Evolutionary conservation across 163 green algal species (phyloP), one percentile per base, ranked within the genome.

Genomic region (Botryococcus braunii): DNA sequence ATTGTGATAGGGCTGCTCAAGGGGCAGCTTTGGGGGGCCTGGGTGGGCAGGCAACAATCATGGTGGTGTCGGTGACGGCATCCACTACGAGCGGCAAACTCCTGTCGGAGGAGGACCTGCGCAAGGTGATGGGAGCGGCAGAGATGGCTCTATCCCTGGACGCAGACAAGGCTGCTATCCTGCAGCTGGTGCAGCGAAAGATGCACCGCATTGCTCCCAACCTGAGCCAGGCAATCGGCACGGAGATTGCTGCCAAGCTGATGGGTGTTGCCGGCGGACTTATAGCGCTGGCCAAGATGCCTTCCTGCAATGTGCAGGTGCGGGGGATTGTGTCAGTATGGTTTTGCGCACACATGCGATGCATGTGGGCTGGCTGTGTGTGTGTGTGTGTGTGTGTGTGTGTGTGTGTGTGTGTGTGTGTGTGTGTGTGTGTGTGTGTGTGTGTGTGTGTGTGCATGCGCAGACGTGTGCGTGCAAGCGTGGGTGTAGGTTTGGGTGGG

Each of bases 41-140:
- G n/a, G n/a, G n/a, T n/a, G n/a, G n/a, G 62, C 62, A 68, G 62
- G 62, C 62, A 1, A 68, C 62, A 0, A 89, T 98, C 77, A 99
- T 99, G 94, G 95, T 97, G 32, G 86, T 98, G 29, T 92, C 88
- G 8, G 94, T 99, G 27, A 98, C 93, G 0, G 93, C 90, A n/a
- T 91, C 90, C 8, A 97, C 93, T 46, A 97, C 92, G 1, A 80
- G 68, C n/a, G 93, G 92, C 23, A 78, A 87, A 75, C 77, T 82
- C 1, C 77, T 98, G 52, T 75, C 62, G 3, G 69, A 82, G 2
- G 78, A 83, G 34, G 43, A 73, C n/a, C 47, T 74, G 31, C 63
- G 69, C 38, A 69, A 79, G 25, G 80, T 82, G 13, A 39, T 90
- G 73, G 77, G 82, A 5, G 91, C 82, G 27, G 96, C 88, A 48